Base-by-base conservation (phyloP, 78 protist genomes). In the Cyanophora paradoxa region DNA sequence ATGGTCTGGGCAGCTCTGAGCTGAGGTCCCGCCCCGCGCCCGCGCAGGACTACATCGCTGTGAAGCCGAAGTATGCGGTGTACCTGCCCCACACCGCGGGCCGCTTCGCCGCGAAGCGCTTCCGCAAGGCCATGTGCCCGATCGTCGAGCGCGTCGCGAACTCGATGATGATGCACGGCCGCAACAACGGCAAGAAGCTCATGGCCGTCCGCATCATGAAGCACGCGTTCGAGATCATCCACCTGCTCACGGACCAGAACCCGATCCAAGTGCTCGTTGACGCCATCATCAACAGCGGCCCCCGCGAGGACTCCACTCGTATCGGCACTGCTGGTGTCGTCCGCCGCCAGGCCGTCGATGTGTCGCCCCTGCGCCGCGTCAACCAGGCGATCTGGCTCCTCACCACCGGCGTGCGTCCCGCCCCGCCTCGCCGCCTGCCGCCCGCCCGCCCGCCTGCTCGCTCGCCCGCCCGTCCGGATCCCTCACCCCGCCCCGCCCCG, bases 161-260 rank as follows among this genome's bases (percentile, higher is more conserved):
- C 95, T 44, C 93, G 50, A 50, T 95, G 83, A 97, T 97, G 99
- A 77, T 82, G 86, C 86, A 88, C 80, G 99, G 99, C 39, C 92
- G 99, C 67, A 96, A 97, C 96, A 95, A 92, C 93, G 99, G 99
- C 79, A 98, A 98, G 95, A 98, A 98, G 94, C 46, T 95, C 71
- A 84, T 90, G 96, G 98, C 99, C 33, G 83, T 93, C 71, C 94
- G 97, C 71, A 93, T 97, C 84, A 89, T 98, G 85, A 88, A 93
- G 84, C 96, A 97, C 85, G 78, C 96, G 57, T 95, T 98, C 83
- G 99, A 98, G 67, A 86, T 97, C 88, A 93, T 98, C 92, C 85
- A 90, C 95, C 91, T 98, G 37, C 42, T 93, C 74, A 93, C 99
- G 52, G 98, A 92, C 67, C 72, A 85, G 78, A 96, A 96, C 97